Conservation (phyloP, 148 eudicot species). For the Vaccinium myrtillus region DNA sequence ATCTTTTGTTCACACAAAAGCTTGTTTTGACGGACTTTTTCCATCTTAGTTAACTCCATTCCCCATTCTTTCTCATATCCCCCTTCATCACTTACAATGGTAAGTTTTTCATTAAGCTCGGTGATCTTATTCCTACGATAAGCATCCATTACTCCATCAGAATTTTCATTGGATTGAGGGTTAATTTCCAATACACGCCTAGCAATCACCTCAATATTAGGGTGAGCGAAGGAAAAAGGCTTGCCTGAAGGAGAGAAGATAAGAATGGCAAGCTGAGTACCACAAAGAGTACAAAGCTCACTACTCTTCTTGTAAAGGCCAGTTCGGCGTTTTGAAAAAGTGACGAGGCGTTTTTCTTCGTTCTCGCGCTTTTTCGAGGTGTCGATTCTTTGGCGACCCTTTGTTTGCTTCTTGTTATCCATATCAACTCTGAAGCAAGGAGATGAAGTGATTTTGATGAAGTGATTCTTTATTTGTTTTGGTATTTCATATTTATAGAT, state of each 20-base stretch:
- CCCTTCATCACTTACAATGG: background rate
- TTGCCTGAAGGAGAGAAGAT: constrained; percentile 36
- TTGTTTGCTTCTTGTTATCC: constrained; percentile 16
- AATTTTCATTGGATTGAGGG: background rate
- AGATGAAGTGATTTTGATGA: background rate
- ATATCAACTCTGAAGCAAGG: constrained; percentile 5
- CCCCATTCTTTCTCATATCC: background rate
- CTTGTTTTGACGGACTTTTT: background rate
- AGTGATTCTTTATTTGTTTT: background rate
- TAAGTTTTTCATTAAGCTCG: constrained; percentile 1
- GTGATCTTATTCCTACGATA: background rate
- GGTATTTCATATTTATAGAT: background rate
- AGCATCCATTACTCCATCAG: background rate
- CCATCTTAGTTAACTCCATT: too few relatives aligned
- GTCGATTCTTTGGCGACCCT: constrained; percentile 23
- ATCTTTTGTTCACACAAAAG: background rate
- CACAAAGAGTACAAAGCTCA: constrained; percentile 27
- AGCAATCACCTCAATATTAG: too few relatives aligned
- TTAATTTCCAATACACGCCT: background rate
- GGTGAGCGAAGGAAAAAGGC: constrained; percentile 18
- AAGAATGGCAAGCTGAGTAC: constrained; percentile 20
- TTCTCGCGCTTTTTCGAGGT: constrained; percentile 22
- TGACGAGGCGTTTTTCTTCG: constrained; percentile 27
- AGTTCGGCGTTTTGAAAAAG: constrained; percentile 36
- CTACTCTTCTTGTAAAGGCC: constrained; percentile 38